phyloP scores from a whole-genome alignment of 768 basidiomycete species.

The Porphyrellus cyaneotinctus region DNA sequence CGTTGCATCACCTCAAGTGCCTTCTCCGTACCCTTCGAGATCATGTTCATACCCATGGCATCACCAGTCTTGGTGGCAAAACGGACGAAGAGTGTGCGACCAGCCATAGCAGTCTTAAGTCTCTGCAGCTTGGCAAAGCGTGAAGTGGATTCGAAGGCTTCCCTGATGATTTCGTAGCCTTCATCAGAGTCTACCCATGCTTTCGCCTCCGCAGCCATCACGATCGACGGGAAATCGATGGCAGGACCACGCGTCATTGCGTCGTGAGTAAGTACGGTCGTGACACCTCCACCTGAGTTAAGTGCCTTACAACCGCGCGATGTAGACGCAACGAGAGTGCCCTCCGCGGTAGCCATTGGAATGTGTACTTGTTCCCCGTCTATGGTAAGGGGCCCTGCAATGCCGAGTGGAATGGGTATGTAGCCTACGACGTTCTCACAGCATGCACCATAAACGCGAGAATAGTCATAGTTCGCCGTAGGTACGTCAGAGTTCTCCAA shows the following conservation, averaged over 20 bases:
- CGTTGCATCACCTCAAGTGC: constrained; percentile 76
- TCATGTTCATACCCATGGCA: constrained; percentile 99
- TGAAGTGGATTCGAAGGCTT: constrained; percentile 91
- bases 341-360: constrained; percentile 99
- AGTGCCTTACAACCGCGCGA: constrained; percentile 98
- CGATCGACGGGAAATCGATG: constrained; percentile 85
- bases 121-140: constrained; percentile 85
- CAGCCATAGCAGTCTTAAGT: constrained; percentile 88
- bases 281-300: constrained; percentile 93
- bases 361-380: constrained; percentile 84
- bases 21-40: constrained; percentile 95
- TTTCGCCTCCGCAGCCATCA: constrained; percentile 77
- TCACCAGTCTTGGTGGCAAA: constrained; percentile 95
- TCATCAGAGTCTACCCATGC: constrained; percentile 83
- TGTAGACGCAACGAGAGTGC: constrained; percentile 95
- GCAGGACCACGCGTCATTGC: constrained; percentile 99
- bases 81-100: constrained; percentile 87
- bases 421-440: constrained; percentile 99
- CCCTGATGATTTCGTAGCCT: constrained; percentile 70
- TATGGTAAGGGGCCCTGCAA: constrained; percentile 91
- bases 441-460: constrained; percentile 90
- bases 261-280: constrained; percentile 87
- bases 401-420: constrained; percentile 92
- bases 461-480: constrained; percentile 85
- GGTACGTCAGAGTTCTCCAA: constrained; percentile 84